Percentiles rank a stretch among this genome's conserved stretches.
phyloP scores from a whole-genome alignment of 2,329 filamentous ascomycete species.

The Zasmidium citrigriseum region DNA sequence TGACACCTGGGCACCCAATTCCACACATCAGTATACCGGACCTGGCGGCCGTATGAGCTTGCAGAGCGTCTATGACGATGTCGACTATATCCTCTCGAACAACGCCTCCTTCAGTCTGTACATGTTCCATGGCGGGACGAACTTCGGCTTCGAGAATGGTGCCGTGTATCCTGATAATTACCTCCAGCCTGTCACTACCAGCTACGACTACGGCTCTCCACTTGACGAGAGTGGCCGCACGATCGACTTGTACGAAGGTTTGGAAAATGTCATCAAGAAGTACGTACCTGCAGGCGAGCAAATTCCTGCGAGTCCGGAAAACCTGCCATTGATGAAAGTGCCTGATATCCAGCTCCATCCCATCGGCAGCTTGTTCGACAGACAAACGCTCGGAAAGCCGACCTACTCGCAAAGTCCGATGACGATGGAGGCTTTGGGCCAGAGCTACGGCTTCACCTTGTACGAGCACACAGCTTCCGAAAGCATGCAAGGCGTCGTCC shows the following conservation, averaged over 20 bases:
- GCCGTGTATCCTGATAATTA: slow-evolving; percentile 43
- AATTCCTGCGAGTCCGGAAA: slow-evolving; percentile 41
- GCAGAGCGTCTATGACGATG: slow-evolving; percentile 26
- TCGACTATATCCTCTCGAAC: slow-evolving; percentile 27
- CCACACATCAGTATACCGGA: slow-evolving; percentile 39
- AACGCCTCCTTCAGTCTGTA: slow-evolving; percentile 50
- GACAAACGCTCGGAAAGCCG: neutral
- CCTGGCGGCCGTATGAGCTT: slow-evolving; percentile 18
- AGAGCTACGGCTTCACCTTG: slow-evolving; percentile 12
- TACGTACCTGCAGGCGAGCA: slow-evolving; percentile 34
- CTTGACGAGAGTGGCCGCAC: slow-evolving; percentile 53
- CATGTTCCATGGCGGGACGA: slow-evolving; percentile 57
- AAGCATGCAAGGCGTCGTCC: slow-evolving; percentile 24
- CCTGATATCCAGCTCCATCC: slow-evolving; percentile 43
- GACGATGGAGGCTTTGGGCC: slow-evolving; percentile 10
- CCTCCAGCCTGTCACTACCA: slow-evolving; percentile 47
- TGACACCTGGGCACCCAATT: slow-evolving; percentile 48
- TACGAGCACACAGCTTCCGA: slow-evolving; percentile 7
- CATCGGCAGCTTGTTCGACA: slow-evolving; percentile 13
- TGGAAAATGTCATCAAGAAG: slow-evolving; percentile 43
- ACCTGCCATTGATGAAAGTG: slow-evolving; percentile 37
- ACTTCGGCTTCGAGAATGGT: slow-evolving; percentile 52
- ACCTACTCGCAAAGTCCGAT: neutral
- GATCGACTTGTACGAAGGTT: slow-evolving; percentile 45
- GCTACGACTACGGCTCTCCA: slow-evolving; percentile 55